A percentile compares a stretch with the other conserved stretches of the same genome.
These are phyloP conservation scores for Inonotus hispidus DNA, from an alignment of 1,284 basidiomycete genomes.

Conservation along the genomic window DNA sequence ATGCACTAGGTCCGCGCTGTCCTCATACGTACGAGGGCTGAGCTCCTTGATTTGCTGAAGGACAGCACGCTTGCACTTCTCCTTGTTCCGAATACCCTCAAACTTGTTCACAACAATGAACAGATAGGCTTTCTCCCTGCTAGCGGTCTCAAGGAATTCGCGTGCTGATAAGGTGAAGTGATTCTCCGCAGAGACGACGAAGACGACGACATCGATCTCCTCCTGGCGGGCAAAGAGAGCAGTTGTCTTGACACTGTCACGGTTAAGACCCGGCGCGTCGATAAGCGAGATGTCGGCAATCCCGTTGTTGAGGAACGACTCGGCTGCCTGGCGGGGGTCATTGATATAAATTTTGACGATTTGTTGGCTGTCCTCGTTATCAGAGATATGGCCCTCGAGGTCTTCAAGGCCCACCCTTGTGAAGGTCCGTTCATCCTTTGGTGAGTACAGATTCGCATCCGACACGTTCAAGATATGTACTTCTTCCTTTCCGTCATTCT, in stretches of 20 bases:
- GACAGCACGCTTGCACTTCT: slow-evolving; percentile 84
- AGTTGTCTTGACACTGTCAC: slow-evolving; percentile 94
- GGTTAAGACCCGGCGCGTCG: slow-evolving; percentile 96
- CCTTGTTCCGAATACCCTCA: slow-evolving; percentile 94
- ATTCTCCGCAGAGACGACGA: slow-evolving; percentile 97
- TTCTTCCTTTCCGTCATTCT: slow-evolving; percentile 77
- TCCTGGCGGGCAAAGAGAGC: slow-evolving; percentile 95
- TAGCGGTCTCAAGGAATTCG: slow-evolving; percentile 92
- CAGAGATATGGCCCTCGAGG: slow-evolving; percentile 77
- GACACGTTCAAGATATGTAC: slow-evolving; percentile 63
- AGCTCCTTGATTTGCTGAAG: slow-evolving; percentile 94
- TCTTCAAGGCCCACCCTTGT: slow-evolving; percentile 63
- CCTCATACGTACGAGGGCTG: slow-evolving; percentile 87
- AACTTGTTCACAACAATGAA: slow-evolving; percentile 99
- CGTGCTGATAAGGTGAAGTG: slow-evolving; percentile 96
- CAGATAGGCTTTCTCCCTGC: slow-evolving; percentile 96
- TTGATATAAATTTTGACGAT: slow-evolving; percentile 83
- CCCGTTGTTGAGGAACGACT: slow-evolving; percentile 91
- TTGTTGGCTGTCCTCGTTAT: slow-evolving; percentile 69
- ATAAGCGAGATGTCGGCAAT: slow-evolving; percentile 98
- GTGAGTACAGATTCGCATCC: slow-evolving; percentile 67
- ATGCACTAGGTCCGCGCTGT: slow-evolving; percentile 92
- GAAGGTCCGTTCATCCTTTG: slow-evolving; percentile 73
- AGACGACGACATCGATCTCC: slow-evolving; percentile 98
- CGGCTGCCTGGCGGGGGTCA: slow-evolving; percentile 65